These are phyloP conservation scores for Exophiala lecanii-corni DNA, from an alignment of 2,329 filamentous ascomycete genomes.

Conservation along the genomic window DNA sequence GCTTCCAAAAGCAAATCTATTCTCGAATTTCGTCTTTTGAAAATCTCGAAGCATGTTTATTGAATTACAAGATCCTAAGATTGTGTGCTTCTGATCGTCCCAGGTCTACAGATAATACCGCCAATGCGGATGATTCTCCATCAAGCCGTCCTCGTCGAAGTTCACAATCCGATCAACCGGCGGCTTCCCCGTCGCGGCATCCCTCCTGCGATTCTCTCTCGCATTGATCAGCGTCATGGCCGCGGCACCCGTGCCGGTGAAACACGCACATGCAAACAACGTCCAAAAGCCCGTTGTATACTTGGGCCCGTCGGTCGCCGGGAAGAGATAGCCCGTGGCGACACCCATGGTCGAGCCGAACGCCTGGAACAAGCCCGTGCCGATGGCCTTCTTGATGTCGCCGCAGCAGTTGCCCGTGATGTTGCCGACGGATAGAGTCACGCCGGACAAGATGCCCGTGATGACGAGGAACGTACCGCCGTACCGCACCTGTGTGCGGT, in stretches of 20 bases:
- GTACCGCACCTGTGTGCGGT: conserved; percentile 11
- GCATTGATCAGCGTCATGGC: conserved; percentile 11
- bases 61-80: too few species aligned
- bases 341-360: conserved; percentile 17
- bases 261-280: conserved; percentile 11
- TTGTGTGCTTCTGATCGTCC: background rate
- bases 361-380: conserved; percentile 10
- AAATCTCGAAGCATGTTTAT: too few species aligned
- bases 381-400: conserved; percentile 16
- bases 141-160: conserved; percentile 14
- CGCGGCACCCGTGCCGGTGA: conserved; percentile 11
- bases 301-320: conserved; percentile 8
- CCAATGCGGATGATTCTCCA: conserved; percentile 17
- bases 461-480: conserved; percentile 12
- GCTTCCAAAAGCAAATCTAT: too few species aligned
- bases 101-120: conserved; percentile 10
- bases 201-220: conserved; percentile 10
- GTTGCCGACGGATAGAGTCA: conserved; percentile 14
- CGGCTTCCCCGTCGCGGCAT: conserved; percentile 5
- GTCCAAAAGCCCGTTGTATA: conserved; percentile 14
- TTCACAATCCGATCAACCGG: conserved; percentile 11
- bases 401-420: conserved; percentile 14
- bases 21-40: too few species aligned
- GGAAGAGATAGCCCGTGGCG: conserved; percentile 12
- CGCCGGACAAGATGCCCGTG: conserved; percentile 13